phyloP scores from a whole-genome alignment of 495 filamentous ascomycete species.

The Oleoguttula mirabilis region DNA sequence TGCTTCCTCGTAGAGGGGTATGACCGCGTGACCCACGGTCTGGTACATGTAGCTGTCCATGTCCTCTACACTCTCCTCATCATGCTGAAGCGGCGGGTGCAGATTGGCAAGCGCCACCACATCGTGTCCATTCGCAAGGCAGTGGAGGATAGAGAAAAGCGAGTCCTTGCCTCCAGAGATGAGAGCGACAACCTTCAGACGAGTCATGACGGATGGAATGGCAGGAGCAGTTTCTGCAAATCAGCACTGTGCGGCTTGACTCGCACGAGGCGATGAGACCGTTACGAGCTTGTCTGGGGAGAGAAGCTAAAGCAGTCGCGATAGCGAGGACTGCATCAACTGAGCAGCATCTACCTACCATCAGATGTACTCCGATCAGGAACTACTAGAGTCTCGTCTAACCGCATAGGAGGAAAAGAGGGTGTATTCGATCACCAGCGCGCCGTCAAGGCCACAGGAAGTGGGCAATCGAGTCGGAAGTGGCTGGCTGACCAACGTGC shows the following conservation, averaged over 20 bases:
- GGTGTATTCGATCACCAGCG: conserved; percentile 17
- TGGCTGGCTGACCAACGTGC: conserved; percentile 14
- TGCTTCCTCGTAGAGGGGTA: conserved; percentile 71
- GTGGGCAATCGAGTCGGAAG: conserved; percentile 14
- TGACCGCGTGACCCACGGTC: conserved; percentile 78
- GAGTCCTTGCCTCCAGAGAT: conserved; percentile 97
- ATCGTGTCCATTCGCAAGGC: conserved; percentile 68
- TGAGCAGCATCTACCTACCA: conserved; percentile 2
- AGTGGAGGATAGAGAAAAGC: conserved; percentile 85
- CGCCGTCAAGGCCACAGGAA: conserved; percentile 18
- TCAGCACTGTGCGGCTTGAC: not conserved
- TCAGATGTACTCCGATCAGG: not conserved
- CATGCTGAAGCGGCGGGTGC: conserved; percentile 38
- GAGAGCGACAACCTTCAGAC: conserved; percentile 73
- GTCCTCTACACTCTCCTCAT: conserved; percentile 45
- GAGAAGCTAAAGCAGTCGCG: not conserved
- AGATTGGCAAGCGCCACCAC: conserved; percentile 86
- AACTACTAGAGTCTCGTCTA: not conserved
- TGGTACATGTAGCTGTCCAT: conserved; percentile 99
- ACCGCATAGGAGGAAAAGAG: not conserved
- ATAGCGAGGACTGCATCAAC: not conserved
- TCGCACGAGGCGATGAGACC: not conserved
- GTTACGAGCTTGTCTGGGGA: not conserved
- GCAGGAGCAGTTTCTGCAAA: not conserved
- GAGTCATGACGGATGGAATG: conserved; percentile 5